Evolutionary conservation across 2,329 filamentous ascomycete genomes (phyloP).

Genomic region (Aspergillus puulaauensis): DNA sequence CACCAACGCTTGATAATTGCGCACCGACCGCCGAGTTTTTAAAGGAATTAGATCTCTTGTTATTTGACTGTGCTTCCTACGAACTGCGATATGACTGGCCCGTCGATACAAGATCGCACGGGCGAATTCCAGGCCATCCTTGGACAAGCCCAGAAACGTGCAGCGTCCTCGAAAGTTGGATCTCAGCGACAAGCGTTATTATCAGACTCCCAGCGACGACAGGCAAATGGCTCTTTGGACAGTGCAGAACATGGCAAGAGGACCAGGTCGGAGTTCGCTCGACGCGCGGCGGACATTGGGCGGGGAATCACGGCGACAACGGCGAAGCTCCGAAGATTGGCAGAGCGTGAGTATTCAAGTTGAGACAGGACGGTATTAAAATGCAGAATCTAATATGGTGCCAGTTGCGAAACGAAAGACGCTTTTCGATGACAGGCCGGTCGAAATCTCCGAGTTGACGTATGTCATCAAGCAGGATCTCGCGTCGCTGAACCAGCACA

Average conservation of each 20-base stretch:
- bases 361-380: not conserved
- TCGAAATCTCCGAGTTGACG: slow-evolving; percentile 95
- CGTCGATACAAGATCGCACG: slow-evolving; percentile 93
- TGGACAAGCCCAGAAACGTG: slow-evolving; percentile 75
- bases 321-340: slow-evolving; percentile 90
- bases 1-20: not conserved
- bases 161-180: slow-evolving; percentile 73
- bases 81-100: slow-evolving; percentile 48
- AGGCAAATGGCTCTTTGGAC: slow-evolving; percentile 61
- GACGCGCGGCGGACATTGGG: slow-evolving; percentile 87
- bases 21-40: not conserved
- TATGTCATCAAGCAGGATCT: slow-evolving; percentile 98
- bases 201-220: slow-evolving; percentile 63
- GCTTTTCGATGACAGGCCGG: slow-evolving; percentile 92
- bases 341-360: slow-evolving; percentile 61
- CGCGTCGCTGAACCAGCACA: slow-evolving; percentile 80
- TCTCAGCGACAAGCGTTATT: slow-evolving; percentile 79
- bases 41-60: not conserved
- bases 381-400: not conserved
- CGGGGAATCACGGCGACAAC: slow-evolving; percentile 88
- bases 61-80: not conserved
- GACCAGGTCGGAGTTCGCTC: slow-evolving; percentile 84
- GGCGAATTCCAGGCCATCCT: slow-evolving; percentile 93
- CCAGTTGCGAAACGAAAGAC: slow-evolving; percentile 91
- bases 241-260: slow-evolving; percentile 47